Evolutionary conservation across 805 yeast species (phyloP), one percentile per base, ranked within the genome.

Genomic region (Kuraishia floccosa): DNA sequence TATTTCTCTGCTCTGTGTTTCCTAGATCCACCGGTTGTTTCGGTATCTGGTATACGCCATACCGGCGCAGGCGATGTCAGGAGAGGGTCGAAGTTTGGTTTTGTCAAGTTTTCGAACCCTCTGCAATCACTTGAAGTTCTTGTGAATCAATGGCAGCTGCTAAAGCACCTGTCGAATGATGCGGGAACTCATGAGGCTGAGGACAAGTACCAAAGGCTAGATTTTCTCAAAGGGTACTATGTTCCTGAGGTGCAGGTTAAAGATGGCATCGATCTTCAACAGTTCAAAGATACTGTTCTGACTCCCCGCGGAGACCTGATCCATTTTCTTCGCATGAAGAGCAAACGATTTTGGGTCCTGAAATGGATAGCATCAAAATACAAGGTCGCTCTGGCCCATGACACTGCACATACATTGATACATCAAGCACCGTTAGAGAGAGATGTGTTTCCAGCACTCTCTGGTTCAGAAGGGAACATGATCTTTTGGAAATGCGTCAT

Each of bases 401-500:
- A n/a, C n/a, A n/a, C n/a, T n/a, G n/a, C n/a, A n/a, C n/a, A n/a
- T n/a, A n/a, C n/a, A n/a, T n/a, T n/a, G n/a, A n/a, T n/a, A n/a
- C n/a, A n/a, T n/a, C n/a, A n/a, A n/a, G n/a, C n/a, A n/a, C n/a
- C n/a, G n/a, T n/a, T n/a, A n/a, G n/a, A n/a, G n/a, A n/a, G n/a
- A n/a, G 22, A 19, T 10, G 9, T 10, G 10, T 19, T 19, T 19
- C 7, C 22, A 7, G 22, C 22, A 19, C n/a, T n/a, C n/a, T n/a
- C n/a, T n/a, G n/a, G n/a, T n/a, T n/a, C n/a, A n/a, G n/a, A n/a
- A n/a, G 15, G 14, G n/a, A 14, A 4, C 16, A 13, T 7, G 12
- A 11, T 6, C 8, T 43, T 60, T 15, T 52, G 58, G 39, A 52
- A 63, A 33, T 71, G 79, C 42, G 44, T 62, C 3, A 41, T 73